Evolutionary conservation across 805 yeast species (phyloP).

Genomic region (Pichia gijzeniarum): DNA sequence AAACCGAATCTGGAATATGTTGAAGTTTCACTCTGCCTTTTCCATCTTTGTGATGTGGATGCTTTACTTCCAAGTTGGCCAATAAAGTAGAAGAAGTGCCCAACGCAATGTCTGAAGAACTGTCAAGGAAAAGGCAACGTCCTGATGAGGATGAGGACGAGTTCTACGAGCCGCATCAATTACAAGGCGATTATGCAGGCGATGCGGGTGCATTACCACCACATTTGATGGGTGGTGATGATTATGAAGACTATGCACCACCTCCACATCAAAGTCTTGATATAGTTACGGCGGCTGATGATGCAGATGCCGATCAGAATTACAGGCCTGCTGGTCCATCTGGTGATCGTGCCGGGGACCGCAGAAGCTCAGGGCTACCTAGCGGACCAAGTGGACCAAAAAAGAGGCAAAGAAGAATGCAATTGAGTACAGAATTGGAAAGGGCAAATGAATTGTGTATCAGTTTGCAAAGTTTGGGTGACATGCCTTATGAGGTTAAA

Average conservation of each 20-base stretch:
- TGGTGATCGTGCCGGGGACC: neutral
- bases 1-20: too few species aligned
- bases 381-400: conserved; percentile 6
- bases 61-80: too few species aligned
- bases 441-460: conserved; percentile 42
- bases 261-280: neutral
- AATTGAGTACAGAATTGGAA: conserved; percentile 20
- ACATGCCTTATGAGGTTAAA: conserved; percentile 31
- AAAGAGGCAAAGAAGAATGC: conserved; percentile 12
- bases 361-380: neutral
- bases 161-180: conserved; percentile 8
- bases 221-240: conserved; percentile 3
- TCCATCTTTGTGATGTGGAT: too few species aligned
- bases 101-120: conserved; percentile 20
- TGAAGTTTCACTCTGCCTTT: too few species aligned
- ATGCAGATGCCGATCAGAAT: neutral
- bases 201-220: conserved; percentile 4
- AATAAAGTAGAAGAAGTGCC: too few species aligned
- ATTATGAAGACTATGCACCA: conserved; percentile 1
- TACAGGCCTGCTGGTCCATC: neutral
- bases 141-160: conserved; percentile 15
- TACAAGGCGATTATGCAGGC: neutral
- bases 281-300: neutral
- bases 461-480: conserved; percentile 47
- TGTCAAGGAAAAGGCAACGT: conserved; percentile 14